A percentile compares a stretch with the other conserved stretches of the same genome.
These are phyloP conservation scores for Chenopodium quinoa DNA, from an alignment of 148 eudicot genomes.

Conservation along the genomic window DNA sequence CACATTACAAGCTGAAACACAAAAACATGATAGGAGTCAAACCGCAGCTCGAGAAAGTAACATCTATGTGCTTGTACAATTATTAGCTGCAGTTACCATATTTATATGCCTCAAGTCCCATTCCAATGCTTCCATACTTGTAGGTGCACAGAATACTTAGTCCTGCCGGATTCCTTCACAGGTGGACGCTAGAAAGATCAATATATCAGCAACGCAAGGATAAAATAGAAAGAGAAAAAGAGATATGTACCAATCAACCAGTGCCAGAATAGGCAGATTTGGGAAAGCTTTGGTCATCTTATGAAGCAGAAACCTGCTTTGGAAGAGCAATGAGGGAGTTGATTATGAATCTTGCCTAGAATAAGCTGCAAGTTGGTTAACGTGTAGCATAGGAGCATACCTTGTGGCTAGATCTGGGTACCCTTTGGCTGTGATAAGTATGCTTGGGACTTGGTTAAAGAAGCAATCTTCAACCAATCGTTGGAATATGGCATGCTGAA, in stretches of 20 bases:
- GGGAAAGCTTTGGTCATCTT: constrained; percentile 76
- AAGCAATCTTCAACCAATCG: constrained; percentile 86
- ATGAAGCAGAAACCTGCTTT: constrained; percentile 84
- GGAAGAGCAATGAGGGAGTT: constrained; percentile 2
- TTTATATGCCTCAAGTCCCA: constrained; percentile 97
- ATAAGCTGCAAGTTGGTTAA: background rate
- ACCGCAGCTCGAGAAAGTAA: background rate
- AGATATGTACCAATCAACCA: constrained; percentile 79
- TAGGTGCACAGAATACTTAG: constrained; percentile 86
- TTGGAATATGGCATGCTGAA: constrained; percentile 97
- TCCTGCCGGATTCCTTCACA: constrained; percentile 91
- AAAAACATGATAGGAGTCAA: background rate
- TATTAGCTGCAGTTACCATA: constrained; percentile 48
- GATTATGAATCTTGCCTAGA: background rate
- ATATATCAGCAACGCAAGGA: background rate
- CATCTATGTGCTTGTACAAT: background rate
- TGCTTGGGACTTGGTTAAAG: constrained; percentile 88
- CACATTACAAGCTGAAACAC: constrained; percentile 77
- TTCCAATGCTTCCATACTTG: constrained; percentile 89
- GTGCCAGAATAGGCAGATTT: constrained; percentile 68
- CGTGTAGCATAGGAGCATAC: constrained; percentile 29
- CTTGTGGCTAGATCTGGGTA: constrained; percentile 97
- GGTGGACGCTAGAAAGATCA: constrained; percentile 1
- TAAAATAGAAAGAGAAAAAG: background rate
- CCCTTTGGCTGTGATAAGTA: constrained; percentile 95